These are phyloP conservation scores for Mycothermus thermophilus DNA, from an alignment of 495 filamentous ascomycete species.

Conservation along the genomic window DNA sequence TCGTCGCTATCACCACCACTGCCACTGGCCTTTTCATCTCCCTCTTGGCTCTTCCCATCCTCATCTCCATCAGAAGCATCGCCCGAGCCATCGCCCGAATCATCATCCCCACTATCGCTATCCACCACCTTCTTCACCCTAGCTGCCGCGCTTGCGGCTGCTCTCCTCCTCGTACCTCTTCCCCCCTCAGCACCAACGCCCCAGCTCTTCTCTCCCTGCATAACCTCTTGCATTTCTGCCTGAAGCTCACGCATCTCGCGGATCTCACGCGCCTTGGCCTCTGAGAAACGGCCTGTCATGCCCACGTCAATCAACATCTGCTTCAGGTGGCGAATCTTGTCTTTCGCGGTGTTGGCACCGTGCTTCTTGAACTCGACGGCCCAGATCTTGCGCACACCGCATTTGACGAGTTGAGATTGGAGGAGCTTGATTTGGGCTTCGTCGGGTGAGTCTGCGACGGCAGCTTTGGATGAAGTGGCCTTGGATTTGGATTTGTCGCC, in stretches of 20 bases:
- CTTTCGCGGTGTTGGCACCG: constrained; percentile 44
- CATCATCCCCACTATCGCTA: constrained; percentile 24
- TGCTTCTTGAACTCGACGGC: constrained; percentile 65
- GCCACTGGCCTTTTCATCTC: constrained; percentile 38
- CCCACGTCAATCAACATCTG: constrained; percentile 63
- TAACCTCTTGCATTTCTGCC: constrained; percentile 68
- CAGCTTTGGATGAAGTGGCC: constrained; percentile 14
- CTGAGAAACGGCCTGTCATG: constrained; percentile 76
- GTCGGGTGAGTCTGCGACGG: constrained; percentile 44
- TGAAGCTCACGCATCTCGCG: constrained; percentile 70
- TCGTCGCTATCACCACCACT: constrained; percentile 19
- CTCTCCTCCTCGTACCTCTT: constrained; percentile 29
- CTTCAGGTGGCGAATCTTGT: constrained; percentile 73
- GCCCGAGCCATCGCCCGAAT: constrained; percentile 32
- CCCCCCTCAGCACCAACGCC: constrained; percentile 32
- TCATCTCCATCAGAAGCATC: constrained; percentile 22
- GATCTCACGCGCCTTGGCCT: constrained; percentile 71
- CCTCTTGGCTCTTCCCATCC: constrained; percentile 10
- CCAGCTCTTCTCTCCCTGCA: constrained; percentile 66
- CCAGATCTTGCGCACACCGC: constrained; percentile 92
- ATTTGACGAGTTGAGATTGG: constrained; percentile 78
- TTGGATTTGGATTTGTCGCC: constrained; percentile 14
- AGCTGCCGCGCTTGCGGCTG: constrained; percentile 4
- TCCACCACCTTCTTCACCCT: background rate
- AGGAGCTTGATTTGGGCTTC: constrained; percentile 81